Base-by-base conservation (phyloP, 371 early-diverging fungal genomes). In the Sanchytrium tribonematis region DNA sequence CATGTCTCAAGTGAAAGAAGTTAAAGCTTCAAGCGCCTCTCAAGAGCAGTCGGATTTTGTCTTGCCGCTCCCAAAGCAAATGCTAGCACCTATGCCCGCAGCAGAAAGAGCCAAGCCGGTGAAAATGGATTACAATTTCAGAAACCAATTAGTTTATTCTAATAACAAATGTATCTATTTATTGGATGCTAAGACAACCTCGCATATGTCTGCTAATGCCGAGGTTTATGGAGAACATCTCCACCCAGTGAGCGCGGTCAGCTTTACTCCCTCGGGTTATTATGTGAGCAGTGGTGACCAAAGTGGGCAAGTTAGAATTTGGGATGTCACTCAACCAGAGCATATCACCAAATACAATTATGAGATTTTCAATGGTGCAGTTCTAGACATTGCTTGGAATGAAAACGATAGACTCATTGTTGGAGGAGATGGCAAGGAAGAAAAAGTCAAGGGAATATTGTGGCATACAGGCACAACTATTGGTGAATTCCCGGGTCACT, bases 231-330 rank as follows among this genome's bases (percentile, higher is more conserved):
- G 12, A 12, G 48, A 48, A 48, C 48, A 48, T 48, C 48, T 48
- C 48, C 22, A 48, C 48, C 48, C 48, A 12, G 48, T 48, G 12
- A 48, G 48, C 22, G 48, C 48, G 5, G 94, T 94, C 17, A 80
- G 86, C 66, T 93, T 85, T 74, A 82, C 93, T 30, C 93, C 95
- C 0, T 86, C 87, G 69, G 94, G 97, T 32, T 91, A 82, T 78
- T 97, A 95, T 78, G 85, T 91, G 70, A 93, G 94, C 0, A 91
- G 93, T 30, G 95, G 88, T 75, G 93, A 89, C 89, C 78, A 27
- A 69, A 29, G 30, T 31, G 97, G 97, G 69, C 90, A 88, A 73
- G 83, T 97, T 29, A 84, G 93, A 67, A 85, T 95, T 69, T 95
- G 95, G 95, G 97, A 93, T 74, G 81, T 89, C 16, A 80, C 85